Evolutionary conservation across 805 yeast species (phyloP).

Genomic region (Ogataea corticis): DNA sequence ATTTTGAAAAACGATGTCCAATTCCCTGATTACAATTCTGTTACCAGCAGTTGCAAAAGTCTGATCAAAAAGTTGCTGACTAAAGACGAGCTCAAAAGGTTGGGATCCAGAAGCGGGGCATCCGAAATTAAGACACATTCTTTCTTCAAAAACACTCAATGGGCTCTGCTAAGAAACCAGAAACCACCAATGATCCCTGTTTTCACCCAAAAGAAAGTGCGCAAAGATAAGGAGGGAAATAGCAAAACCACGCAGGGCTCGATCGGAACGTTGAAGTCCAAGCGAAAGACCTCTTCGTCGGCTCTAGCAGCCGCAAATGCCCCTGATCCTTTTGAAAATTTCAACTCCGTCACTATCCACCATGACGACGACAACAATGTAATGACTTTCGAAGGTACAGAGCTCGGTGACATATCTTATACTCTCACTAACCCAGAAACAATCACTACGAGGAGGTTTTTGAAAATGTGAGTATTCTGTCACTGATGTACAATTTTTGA

Average conservation of each 20-base stretch:
- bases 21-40: slow-evolving; percentile 60
- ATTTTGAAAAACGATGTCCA: slow-evolving; percentile 80
- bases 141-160: slow-evolving; percentile 86
- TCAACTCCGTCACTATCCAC: slow-evolving; percentile 83
- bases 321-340: slow-evolving; percentile 78
- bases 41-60: slow-evolving; percentile 75
- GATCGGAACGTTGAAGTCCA: slow-evolving; percentile 47
- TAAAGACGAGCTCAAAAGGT: slow-evolving; percentile 84
- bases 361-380: slow-evolving; percentile 58
- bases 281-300: slow-evolving; percentile 33
- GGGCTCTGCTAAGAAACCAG: slow-evolving; percentile 93
- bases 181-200: slow-evolving; percentile 96
- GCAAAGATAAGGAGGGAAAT: slow-evolving; percentile 18
- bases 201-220: slow-evolving; percentile 36
- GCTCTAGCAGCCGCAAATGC: slow-evolving; percentile 19
- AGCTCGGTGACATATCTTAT: slow-evolving; percentile 56
- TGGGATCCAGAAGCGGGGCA: slow-evolving; percentile 94
- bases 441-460: slow-evolving; percentile 28
- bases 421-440: slow-evolving; percentile 46
- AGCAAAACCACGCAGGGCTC: slow-evolving; percentile 27
- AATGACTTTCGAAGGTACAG: slow-evolving; percentile 47
- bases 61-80: slow-evolving; percentile 78
- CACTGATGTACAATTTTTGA: background rate
- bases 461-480: slow-evolving; percentile 25
- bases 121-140: slow-evolving; percentile 90